A percentile compares a stretch with the other conserved stretches of the same genome.
Evolutionary conservation across 345 rosid genomes (phyloP).

Genomic region (Murraya koenigii): DNA sequence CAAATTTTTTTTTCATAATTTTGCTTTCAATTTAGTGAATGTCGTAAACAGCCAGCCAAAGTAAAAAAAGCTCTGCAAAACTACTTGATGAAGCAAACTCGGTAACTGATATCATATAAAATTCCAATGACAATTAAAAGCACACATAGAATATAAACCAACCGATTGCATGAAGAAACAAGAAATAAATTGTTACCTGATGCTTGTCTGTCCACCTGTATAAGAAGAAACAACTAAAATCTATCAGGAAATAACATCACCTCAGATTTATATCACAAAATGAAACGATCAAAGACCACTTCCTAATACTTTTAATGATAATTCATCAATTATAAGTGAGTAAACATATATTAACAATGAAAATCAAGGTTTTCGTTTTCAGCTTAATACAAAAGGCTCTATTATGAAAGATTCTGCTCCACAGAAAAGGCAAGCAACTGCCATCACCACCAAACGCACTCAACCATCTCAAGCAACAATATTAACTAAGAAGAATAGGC

Average conservation of each 20-base stretch:
- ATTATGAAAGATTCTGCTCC: slow-evolving; percentile 1
- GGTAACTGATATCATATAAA: background rate
- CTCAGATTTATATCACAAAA: background rate
- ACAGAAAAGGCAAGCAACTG: background rate
- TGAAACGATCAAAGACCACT: background rate
- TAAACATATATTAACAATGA: background rate
- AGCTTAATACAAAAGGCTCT: background rate
- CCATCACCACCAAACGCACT: background rate
- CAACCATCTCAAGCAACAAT: background rate
- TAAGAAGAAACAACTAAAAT: slow-evolving; percentile 21
- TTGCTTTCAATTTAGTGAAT: background rate
- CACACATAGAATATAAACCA: background rate
- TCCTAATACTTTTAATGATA: background rate
- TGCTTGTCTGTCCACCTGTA: slow-evolving; percentile 77
- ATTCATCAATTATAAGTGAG: background rate
- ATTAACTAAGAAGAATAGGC: background rate
- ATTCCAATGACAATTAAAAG: background rate
- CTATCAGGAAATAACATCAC: slow-evolving; percentile 3
- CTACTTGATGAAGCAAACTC: background rate
- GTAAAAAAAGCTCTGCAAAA: background rate
- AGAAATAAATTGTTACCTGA: slow-evolving; percentile 43
- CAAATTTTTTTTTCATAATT: background rate
- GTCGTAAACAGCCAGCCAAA: background rate
- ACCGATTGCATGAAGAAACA: background rate
- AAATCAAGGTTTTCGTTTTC: background rate